Conservation (phyloP, 164 flowering plant species). For the Vitis rupestris region DNA sequence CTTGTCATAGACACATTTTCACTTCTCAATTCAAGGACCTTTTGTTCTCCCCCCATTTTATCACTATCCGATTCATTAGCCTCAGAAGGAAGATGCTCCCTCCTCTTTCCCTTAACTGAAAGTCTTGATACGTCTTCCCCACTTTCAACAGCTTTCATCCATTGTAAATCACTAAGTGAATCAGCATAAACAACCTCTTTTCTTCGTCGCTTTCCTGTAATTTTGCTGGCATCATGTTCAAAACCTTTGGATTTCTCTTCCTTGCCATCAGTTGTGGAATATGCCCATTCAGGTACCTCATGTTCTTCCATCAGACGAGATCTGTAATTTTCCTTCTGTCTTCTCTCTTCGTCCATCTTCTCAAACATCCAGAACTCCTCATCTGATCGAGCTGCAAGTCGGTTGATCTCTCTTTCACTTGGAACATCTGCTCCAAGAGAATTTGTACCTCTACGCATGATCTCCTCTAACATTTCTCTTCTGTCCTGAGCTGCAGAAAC, state of each 20-base stretch:
- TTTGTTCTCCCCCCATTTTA: constrained; percentile 17
- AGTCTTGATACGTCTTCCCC: constrained; percentile 55
- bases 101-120: constrained; percentile 39
- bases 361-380: constrained; percentile 94
- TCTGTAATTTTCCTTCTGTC: constrained; percentile 75
- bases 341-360: constrained; percentile 95
- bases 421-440: constrained; percentile 94
- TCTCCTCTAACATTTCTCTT: constrained; percentile 81
- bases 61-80: constrained; percentile 26
- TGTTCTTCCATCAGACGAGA: constrained; percentile 94
- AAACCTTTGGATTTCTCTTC: constrained; percentile 41
- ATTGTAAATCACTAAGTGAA: constrained; percentile 70
- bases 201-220: constrained; percentile 73
- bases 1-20: constrained; percentile 36
- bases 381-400: constrained; percentile 88
- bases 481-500: constrained; percentile 82
- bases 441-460: constrained; percentile 91
- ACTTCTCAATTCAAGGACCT: constrained; percentile 21
- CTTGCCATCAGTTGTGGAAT: constrained; percentile 34
- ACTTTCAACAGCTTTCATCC: constrained; percentile 85
- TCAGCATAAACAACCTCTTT: constrained; percentile 81
- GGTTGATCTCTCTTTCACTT: constrained; percentile 96
- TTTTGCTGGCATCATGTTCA: constrained; percentile 25
- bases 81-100: constrained; percentile 23
- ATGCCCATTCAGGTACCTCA: constrained; percentile 98